These are phyloP conservation scores for Rhinocladiella similis DNA, from an alignment of 2,329 filamentous ascomycete species.

Conservation along the genomic window DNA sequence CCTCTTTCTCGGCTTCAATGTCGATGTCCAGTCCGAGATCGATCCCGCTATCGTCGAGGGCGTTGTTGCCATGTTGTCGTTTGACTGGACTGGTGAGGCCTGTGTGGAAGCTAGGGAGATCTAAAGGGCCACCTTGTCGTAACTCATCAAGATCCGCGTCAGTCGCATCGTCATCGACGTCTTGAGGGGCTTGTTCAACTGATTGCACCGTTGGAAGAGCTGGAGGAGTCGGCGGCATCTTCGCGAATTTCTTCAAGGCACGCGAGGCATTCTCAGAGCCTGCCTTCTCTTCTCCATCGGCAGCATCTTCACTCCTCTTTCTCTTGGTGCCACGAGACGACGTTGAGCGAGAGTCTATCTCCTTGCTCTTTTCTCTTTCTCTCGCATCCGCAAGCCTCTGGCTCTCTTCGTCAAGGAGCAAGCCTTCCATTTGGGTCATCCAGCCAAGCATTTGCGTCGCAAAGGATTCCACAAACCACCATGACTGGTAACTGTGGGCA, in stretches of 20 bases:
- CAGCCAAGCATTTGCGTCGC: constrained; percentile 28
- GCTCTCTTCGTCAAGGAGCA: constrained; percentile 24
- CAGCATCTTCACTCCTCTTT: constrained; percentile 22
- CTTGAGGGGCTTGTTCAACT: constrained; percentile 5
- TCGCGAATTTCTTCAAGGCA: constrained; percentile 12
- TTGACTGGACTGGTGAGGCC: constrained; percentile 28
- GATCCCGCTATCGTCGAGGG: constrained; percentile 29
- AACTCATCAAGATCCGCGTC: constrained; percentile 29
- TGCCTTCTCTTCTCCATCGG: neutral
- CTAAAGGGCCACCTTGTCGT: constrained; percentile 27
- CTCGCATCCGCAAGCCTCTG: constrained; percentile 25
- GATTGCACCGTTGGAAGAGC: constrained; percentile 8
- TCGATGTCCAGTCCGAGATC: constrained; percentile 28
- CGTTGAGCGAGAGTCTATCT: constrained; percentile 8
- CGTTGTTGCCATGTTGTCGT: constrained; percentile 7
- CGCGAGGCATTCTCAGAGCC: constrained; percentile 7
- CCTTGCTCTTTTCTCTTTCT: constrained; percentile 26
- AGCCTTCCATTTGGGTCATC: constrained; percentile 31
- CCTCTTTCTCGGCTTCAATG: constrained; percentile 40
- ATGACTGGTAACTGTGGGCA: constrained; percentile 49
- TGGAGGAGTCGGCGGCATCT: constrained; percentile 5
- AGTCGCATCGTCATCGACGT: constrained; percentile 22
- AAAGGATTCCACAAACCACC: constrained; percentile 40
- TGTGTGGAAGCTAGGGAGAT: constrained; percentile 28
- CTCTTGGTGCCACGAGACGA: constrained; percentile 14